Conservation (phyloP, 1,139 yeast genomes). For the Suhomyces guaymorum region DNA sequence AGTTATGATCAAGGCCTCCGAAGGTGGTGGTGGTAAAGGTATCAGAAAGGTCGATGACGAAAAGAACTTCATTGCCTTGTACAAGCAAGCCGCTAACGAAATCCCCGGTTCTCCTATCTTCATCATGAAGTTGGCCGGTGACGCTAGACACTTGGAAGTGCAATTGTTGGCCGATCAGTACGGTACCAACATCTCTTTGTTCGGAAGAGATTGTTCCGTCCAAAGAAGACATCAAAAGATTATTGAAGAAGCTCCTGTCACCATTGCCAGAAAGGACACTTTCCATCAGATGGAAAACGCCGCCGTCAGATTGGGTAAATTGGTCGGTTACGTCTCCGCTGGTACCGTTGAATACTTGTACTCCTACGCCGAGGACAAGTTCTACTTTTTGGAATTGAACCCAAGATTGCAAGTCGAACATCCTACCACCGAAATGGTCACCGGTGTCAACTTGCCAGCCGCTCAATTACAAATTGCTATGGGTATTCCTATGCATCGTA, state of each 20-base stretch:
- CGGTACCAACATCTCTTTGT: constrained; percentile 89
- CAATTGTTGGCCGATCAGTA: constrained; percentile 94
- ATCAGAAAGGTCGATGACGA: constrained; percentile 87
- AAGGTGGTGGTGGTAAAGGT: constrained; percentile 99
- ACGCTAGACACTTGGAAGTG: constrained; percentile 94
- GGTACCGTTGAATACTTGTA: constrained; percentile 98
- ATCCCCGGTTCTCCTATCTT: constrained; percentile 96
- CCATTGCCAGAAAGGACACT: constrained; percentile 84
- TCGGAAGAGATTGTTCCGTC: constrained; percentile 96
- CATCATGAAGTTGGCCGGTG: constrained; percentile 92
- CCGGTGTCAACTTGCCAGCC: constrained; percentile 96
- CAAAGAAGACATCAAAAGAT: constrained; percentile 97
- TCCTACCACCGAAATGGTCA: constrained; percentile 99
- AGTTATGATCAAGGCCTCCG: constrained; percentile 94
- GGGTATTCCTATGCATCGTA: constrained; percentile 97
- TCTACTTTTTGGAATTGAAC: constrained; percentile 91
- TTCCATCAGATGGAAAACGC: constrained; percentile 93
- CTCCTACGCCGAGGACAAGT: constrained; percentile 90
- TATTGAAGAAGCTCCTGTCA: constrained; percentile 96
- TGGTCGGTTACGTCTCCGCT: constrained; percentile 97
- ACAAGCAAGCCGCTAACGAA: constrained; percentile 89
- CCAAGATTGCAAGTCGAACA: constrained; percentile 99
- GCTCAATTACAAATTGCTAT: constrained; percentile 98
- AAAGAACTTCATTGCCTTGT: constrained; percentile 66
- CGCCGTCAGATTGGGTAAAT: constrained; percentile 92